These are phyloP conservation scores for Macadamia integrifolia DNA, from an alignment of 164 flowering plant genomes.

Conservation along the genomic window DNA sequence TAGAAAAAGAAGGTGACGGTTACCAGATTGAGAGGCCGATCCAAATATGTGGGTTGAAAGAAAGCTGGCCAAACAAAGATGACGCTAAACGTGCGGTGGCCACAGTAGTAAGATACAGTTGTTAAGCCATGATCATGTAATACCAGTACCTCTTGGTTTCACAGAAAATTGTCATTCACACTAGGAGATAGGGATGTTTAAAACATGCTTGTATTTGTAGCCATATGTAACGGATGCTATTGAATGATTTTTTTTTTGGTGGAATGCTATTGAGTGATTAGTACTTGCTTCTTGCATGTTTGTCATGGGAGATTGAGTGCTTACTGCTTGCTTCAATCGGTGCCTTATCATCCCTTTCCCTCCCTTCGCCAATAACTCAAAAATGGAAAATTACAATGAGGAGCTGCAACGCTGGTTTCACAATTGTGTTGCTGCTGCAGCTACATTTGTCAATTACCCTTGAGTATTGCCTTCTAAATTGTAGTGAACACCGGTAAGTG, in stretches of 20 bases:
- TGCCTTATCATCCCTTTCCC: too few relatives aligned
- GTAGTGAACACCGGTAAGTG: too few relatives aligned
- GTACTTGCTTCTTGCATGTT: too few relatives aligned
- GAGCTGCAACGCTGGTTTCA: background rate
- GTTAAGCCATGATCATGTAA: background rate
- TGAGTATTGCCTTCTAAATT: too few relatives aligned
- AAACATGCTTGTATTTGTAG: background rate
- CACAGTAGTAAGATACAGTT: constrained; percentile 27
- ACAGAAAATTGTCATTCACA: background rate
- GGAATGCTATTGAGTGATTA: background rate
- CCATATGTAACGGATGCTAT: background rate
- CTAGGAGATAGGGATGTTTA: background rate
- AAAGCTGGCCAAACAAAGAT: constrained; percentile 49
- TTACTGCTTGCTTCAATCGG: too few relatives aligned
- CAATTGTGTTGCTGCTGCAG: too few relatives aligned
- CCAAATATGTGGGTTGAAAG: constrained; percentile 40
- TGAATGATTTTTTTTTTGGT: background rate
- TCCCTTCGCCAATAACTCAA: too few relatives aligned
- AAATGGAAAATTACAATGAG: too few relatives aligned
- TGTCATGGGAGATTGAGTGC: too few relatives aligned
- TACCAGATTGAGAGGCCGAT: constrained; percentile 49
- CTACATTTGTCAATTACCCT: too few relatives aligned
- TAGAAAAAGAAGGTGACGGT: constrained; percentile 46
- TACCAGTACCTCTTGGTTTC: background rate
- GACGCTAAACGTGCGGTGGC: constrained; percentile 34